Evolutionary conservation across 352 stramenopile genomes (phyloP).

Genomic region (Globisporangium echinulatum): DNA sequence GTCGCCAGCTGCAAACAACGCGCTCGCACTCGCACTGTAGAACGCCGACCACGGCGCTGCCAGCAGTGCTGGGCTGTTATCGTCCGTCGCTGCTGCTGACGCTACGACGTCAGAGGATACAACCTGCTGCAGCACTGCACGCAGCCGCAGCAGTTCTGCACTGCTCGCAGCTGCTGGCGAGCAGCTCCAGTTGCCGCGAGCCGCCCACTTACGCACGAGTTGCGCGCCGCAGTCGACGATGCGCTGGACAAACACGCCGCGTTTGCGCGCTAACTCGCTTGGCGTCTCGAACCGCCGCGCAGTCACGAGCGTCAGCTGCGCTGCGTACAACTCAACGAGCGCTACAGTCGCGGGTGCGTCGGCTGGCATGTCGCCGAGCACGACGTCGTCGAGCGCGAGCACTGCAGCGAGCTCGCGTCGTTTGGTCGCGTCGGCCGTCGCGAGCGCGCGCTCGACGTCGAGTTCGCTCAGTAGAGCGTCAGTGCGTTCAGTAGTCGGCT

Average conservation of each 20-base stretch:
- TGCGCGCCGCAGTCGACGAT: slow-evolving; percentile 15
- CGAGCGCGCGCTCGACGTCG: slow-evolving; percentile 43
- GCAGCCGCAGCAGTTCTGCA: slow-evolving; percentile 31
- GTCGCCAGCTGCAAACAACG: slow-evolving; percentile 20
- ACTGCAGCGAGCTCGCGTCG: slow-evolving; percentile 21
- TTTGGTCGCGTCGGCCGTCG: slow-evolving; percentile 19
- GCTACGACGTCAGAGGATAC: slow-evolving; percentile 26
- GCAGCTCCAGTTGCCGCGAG: slow-evolving; percentile 33
- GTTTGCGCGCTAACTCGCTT: slow-evolving; percentile 26
- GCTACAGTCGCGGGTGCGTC: slow-evolving; percentile 5
- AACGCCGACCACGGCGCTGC: slow-evolving; percentile 42
- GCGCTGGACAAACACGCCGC: slow-evolving; percentile 26
- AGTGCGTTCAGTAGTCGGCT: not conserved
- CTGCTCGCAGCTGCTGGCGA: slow-evolving; percentile 5
- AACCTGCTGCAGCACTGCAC: slow-evolving; percentile 35
- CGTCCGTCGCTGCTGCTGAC: not conserved
- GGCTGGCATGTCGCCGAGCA: slow-evolving; percentile 1
- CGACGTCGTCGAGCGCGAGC: slow-evolving; percentile 29
- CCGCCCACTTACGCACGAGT: slow-evolving; percentile 12
- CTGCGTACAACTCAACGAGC: slow-evolving; percentile 15
- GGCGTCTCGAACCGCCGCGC: slow-evolving; percentile 35
- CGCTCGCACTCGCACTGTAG: slow-evolving; percentile 34
- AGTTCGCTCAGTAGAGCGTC: slow-evolving; percentile 41
- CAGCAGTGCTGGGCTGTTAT: slow-evolving; percentile 1
- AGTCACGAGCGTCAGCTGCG: slow-evolving; percentile 28